Evolutionary conservation across 805 yeast genomes (phyloP), one percentile per base, ranked within the genome.

Genomic region (Nakazawaea ernobii): DNA sequence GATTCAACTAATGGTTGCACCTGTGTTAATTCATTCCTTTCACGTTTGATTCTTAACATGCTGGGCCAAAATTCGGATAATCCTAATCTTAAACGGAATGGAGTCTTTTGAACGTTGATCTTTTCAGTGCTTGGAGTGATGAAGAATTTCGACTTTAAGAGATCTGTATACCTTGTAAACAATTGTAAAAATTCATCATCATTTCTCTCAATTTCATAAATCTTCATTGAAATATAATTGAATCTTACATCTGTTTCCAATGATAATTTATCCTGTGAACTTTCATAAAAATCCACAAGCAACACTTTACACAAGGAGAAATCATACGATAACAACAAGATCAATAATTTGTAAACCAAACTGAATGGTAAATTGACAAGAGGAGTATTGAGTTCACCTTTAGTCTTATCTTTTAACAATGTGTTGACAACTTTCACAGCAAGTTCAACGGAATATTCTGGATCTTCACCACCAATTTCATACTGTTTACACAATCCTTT

Each of bases 21-120:
- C 11, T 55, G 55, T 8, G 26, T 37, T 28, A 59, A 32, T 29
- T 54, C 50, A 14, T 52, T 54, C 10, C 64, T 55, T 38, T 59
- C 59, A 29, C 53, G 50, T 32, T 69, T 44, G 43, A 62, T 62
- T 24, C 49, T 42, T 27, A 67, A 49, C 52, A 61, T 52, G 49
- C 50, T 67, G 35, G 52, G 55, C 74, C 61, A 62, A 29, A 61
- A 52, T 35, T 45, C 57, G 52, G 36, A 50, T 45, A 56, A 56
- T 6, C 59, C 59, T 42, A 52, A 56, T 53, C 44, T 59, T 24
- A 60, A 52, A 59, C 52, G 56, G 42, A 45, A 51, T 40, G 57
- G 65, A 35, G 50, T 32, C 14, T 39, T 4, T 35, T 42, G 27
- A 32, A 41, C 43, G 14, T 39, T 17, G 10, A 13, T 32, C 26